These are phyloP conservation scores for Aphanomyces stellatus DNA, from an alignment of 352 stramenopile species.

Conservation along the genomic window DNA sequence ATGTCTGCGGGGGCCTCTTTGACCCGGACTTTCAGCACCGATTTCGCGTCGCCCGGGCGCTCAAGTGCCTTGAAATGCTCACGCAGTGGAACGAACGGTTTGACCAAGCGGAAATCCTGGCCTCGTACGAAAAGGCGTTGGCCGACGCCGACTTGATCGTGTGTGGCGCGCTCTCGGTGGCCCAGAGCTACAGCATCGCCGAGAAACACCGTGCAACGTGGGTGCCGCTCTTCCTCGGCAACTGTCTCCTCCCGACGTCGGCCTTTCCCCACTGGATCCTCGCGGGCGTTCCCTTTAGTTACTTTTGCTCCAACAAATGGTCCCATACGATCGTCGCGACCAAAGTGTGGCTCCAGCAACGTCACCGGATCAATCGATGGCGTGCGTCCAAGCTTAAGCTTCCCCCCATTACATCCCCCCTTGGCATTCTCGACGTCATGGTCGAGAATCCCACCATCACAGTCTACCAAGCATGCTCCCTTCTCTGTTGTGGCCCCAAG, in stretches of 20 bases:
- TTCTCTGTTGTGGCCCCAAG: neutral
- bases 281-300: neutral
- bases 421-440: neutral
- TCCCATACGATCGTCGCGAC: neutral
- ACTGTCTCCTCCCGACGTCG: neutral
- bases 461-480: neutral
- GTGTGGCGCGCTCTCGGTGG: neutral
- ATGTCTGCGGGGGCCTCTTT: neutral
- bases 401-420: neutral
- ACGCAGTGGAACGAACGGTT: neutral
- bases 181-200: neutral
- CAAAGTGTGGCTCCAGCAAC: neutral
- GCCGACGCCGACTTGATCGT: neutral
- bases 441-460: conserved; percentile 7
- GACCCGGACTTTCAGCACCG: neutral
- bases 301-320: conserved; percentile 4
- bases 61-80: conserved; percentile 6
- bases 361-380: neutral
- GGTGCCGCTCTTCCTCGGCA: conserved; percentile 6
- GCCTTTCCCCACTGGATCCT: neutral
- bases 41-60: neutral
- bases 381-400: neutral
- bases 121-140: neutral
- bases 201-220: neutral
- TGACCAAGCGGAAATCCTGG: neutral